These are phyloP conservation scores for Chaetomiaceae sp. DNA, from an alignment of 2,329 filamentous ascomycete species.

Conservation along the genomic window DNA sequence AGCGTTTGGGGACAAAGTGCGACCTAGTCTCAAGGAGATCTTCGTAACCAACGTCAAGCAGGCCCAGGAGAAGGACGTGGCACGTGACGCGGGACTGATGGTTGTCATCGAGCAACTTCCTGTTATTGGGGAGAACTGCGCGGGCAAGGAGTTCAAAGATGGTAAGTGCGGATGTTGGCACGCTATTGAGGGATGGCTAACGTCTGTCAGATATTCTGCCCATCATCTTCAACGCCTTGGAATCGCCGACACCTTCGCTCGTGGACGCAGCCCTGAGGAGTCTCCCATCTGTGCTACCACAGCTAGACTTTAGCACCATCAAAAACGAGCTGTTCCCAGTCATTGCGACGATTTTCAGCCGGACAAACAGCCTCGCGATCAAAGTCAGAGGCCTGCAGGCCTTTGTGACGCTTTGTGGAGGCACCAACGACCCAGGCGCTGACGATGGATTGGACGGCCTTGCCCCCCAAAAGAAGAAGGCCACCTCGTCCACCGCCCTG, in stretches of 20 bases:
- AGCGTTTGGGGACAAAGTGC: constrained; percentile 77
- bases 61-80: constrained; percentile 68
- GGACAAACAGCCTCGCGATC: constrained; percentile 88
- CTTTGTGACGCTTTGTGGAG: constrained; percentile 84
- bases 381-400: constrained; percentile 90
- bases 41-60: constrained; percentile 63
- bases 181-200: constrained; percentile 6
- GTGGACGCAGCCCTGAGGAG: constrained; percentile 81
- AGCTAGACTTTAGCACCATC: constrained; percentile 92
- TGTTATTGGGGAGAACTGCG: constrained; percentile 72
- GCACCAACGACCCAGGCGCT: constrained; percentile 49
- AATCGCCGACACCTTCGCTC: constrained; percentile 83
- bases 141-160: constrained; percentile 92
- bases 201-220: constrained; percentile 70
- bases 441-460: constrained; percentile 76
- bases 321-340: constrained; percentile 96
- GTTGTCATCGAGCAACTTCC: constrained; percentile 81
- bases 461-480: constrained; percentile 53
- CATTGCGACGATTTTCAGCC: constrained; percentile 84
- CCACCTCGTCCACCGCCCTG: constrained; percentile 69
- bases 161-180: constrained; percentile 45
- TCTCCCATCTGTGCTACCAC: constrained; percentile 73
- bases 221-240: constrained; percentile 75
- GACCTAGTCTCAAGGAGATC: constrained; percentile 78
- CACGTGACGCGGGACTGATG: constrained; percentile 86